These are phyloP conservation scores for Delitschia confertaspora DNA, from an alignment of 495 filamentous ascomycete species.

Conservation along the genomic window DNA sequence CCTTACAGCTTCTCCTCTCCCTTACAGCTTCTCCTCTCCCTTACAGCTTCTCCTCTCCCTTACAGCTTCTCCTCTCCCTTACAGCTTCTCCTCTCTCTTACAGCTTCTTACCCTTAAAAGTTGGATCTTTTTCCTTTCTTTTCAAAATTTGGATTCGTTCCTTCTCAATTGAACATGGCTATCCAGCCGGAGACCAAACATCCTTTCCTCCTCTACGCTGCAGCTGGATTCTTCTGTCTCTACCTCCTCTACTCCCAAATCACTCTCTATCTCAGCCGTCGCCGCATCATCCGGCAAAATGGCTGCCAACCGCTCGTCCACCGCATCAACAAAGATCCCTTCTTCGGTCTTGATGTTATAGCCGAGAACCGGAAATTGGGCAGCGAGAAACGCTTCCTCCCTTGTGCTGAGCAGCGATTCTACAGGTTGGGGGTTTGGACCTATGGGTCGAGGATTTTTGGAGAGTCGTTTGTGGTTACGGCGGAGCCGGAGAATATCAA, in stretches of 20 bases:
- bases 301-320: constrained; percentile 20
- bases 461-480: constrained; percentile 37
- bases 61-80: too few species aligned
- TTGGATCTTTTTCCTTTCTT: too few species aligned
- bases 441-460: constrained; percentile 12
- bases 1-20: too few species aligned
- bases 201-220: constrained; percentile 7
- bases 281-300: constrained; percentile 14
- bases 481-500: constrained; percentile 58
- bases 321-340: constrained; percentile 24
- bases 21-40: too few species aligned
- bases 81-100: too few species aligned
- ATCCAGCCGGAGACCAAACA: too few species aligned
- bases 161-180: too few species aligned
- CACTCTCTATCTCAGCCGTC: constrained; percentile 16
- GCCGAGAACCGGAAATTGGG: constrained; percentile 15
- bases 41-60: too few species aligned
- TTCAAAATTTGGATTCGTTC: too few species aligned
- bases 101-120: too few species aligned
- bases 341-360: constrained; percentile 32
- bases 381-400: constrained; percentile 26
- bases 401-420: constrained; percentile 19
- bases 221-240: constrained; percentile 6
- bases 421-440: constrained; percentile 21
- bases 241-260: constrained; percentile 19